phyloP scores from a whole-genome alignment of 805 yeast species.

The Ogataea philodendri region DNA sequence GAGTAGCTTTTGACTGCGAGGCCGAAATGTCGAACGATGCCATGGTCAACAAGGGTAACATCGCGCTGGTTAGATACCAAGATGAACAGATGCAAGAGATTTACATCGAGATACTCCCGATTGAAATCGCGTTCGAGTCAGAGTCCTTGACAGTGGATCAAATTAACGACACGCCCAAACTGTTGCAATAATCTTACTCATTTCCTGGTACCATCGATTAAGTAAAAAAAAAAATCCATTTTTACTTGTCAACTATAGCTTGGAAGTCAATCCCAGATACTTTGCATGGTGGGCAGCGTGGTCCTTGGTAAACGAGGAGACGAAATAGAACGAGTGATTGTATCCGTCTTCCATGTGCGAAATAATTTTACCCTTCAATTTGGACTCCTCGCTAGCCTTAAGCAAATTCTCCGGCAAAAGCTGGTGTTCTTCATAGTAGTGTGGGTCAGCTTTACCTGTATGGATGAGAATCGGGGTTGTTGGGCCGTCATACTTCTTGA shows the following conservation, averaged over 20 bases:
- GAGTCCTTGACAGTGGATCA: too few relatives aligned
- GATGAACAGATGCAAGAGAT: neutral
- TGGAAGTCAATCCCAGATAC: constrained; percentile 31
- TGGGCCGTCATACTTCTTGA: constrained; percentile 55
- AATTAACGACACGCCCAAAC: too few relatives aligned
- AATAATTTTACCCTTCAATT: constrained; percentile 58
- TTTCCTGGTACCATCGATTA: too few relatives aligned
- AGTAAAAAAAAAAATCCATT: too few relatives aligned
- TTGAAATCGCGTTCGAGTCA: too few relatives aligned
- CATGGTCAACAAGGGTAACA: constrained; percentile 16
- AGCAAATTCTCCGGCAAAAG: constrained; percentile 73
- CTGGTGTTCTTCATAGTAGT: constrained; percentile 51
- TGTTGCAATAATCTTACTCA: neutral
- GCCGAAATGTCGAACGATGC: too few relatives aligned
- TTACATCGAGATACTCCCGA: too few relatives aligned
- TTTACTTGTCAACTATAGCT: too few relatives aligned
- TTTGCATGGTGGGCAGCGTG: constrained; percentile 89
- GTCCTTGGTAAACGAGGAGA: constrained; percentile 72
- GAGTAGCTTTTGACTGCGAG: too few relatives aligned
- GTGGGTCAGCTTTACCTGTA: constrained; percentile 77
- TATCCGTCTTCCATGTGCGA: constrained; percentile 71
- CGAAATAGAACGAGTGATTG: constrained; percentile 89
- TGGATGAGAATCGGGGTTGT: constrained; percentile 70
- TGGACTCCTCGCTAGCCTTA: constrained; percentile 55
- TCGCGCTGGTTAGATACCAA: constrained; percentile 9